A percentile compares a stretch with the other conserved stretches of the same genome.
phyloP scores from a whole-genome alignment of 2,329 filamentous ascomycete species.

The Trichoderma gracile region DNA sequence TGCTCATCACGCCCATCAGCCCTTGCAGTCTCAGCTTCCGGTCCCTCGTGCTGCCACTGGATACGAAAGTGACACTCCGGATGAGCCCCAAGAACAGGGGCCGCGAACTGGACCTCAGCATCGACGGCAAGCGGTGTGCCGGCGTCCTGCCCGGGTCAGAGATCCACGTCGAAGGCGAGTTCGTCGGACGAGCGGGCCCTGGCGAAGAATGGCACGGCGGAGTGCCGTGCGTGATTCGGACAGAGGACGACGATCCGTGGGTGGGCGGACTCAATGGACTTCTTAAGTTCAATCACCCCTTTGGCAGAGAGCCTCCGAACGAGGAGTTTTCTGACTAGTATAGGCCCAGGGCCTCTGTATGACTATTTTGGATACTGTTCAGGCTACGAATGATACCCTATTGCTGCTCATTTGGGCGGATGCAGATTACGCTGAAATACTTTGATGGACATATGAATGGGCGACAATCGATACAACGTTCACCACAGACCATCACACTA shows the following conservation, averaged over 20 bases:
- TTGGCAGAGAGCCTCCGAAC: slow-evolving; percentile 57
- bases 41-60: slow-evolving; percentile 83
- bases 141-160: slow-evolving; percentile 76
- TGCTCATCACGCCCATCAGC: slow-evolving; percentile 92
- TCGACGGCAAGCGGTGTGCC: slow-evolving; percentile 70
- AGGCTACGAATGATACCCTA: slow-evolving; percentile 16
- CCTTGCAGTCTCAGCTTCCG: slow-evolving; percentile 89
- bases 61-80: slow-evolving; percentile 78
- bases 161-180: slow-evolving; percentile 84
- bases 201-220: slow-evolving; percentile 67
- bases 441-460: no score
- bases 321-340: slow-evolving; percentile 36
- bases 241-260: slow-evolving; percentile 85
- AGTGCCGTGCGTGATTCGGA: slow-evolving; percentile 85
- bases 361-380: slow-evolving; percentile 10
- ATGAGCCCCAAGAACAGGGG: slow-evolving; percentile 79
- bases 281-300: slow-evolving; percentile 96
- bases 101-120: slow-evolving; percentile 74
- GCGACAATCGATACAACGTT: no score
- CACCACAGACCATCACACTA: no score
- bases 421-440: no score
- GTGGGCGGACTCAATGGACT: slow-evolving; percentile 90
- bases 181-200: slow-evolving; percentile 55
- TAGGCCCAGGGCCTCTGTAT: slow-evolving; percentile 16
- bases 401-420: neutral